Conservation (phyloP, 306 rosid species). For the Cucurbita argyrosperma region DNA sequence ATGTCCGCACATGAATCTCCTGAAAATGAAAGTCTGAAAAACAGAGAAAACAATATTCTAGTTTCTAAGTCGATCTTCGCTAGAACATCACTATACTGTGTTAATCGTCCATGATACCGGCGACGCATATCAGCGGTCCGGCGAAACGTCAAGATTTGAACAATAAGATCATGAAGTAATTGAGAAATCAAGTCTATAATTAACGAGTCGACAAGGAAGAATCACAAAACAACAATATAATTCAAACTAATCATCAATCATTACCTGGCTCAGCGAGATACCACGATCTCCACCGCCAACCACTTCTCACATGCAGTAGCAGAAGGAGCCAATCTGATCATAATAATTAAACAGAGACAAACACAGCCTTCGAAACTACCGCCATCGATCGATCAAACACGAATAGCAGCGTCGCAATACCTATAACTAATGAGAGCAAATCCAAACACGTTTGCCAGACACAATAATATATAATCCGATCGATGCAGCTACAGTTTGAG, state of each 20-base stretch:
- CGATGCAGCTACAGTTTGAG: too few relatives aligned
- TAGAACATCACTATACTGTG: background rate
- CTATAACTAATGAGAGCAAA: background rate
- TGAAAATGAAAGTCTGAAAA: background rate
- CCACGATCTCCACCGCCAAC: slow-evolving; percentile 41
- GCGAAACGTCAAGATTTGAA: background rate
- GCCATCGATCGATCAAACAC: background rate
- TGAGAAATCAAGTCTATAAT: background rate
- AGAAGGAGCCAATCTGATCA: slow-evolving; percentile 18
- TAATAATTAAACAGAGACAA: background rate
- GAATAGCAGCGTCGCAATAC: background rate
- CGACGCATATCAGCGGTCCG: background rate
- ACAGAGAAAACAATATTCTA: background rate
- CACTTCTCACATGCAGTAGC: background rate
- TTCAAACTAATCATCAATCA: background rate
- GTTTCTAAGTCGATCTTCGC: background rate
- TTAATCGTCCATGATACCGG: background rate
- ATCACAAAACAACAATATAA: background rate
- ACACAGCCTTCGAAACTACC: background rate
- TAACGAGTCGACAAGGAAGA: background rate
- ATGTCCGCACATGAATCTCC: background rate
- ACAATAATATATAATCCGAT: too few relatives aligned
- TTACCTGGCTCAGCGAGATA: slow-evolving; percentile 18
- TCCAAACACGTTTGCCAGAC: too few relatives aligned
- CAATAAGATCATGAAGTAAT: background rate